Conservation (phyloP, 2,329 filamentous ascomycete species). For the Xylariaceae sp. region DNA sequence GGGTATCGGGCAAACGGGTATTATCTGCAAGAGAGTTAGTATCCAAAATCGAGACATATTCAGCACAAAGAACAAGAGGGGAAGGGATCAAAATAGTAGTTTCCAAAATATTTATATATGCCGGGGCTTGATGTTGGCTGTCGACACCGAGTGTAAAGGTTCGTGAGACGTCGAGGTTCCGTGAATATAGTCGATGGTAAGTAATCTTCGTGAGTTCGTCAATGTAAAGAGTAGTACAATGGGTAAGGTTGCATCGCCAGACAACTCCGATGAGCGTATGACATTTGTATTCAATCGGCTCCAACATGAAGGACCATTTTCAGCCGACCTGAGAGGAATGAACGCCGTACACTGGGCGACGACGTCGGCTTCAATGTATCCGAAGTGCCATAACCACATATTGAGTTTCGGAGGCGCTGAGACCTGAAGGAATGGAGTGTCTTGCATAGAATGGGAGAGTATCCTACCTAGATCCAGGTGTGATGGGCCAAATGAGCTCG, state of each 20-base stretch:
- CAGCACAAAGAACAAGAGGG: slow-evolving; percentile 6
- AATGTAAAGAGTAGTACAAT: background rate
- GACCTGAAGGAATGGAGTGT: slow-evolving; percentile 27
- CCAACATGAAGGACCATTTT: background rate
- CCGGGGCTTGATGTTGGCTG: background rate
- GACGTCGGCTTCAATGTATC: slow-evolving; percentile 10
- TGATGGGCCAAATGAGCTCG: slow-evolving; percentile 17
- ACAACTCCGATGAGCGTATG: background rate
- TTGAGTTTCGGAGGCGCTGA: slow-evolving; percentile 14
- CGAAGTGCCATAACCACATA: slow-evolving; percentile 8
- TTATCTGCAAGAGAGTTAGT: slow-evolving; percentile 30
- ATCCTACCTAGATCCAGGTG: slow-evolving; percentile 21
- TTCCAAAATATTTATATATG: slow-evolving; percentile 12
- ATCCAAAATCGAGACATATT: slow-evolving; percentile 26
- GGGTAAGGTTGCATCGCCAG: background rate
- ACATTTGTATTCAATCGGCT: slow-evolving; percentile 9
- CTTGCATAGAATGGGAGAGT: slow-evolving; percentile 17
- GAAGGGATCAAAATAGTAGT: background rate
- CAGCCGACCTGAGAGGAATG: slow-evolving; percentile 22
- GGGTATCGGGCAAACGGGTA: slow-evolving; percentile 19
- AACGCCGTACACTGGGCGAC: slow-evolving; percentile 22
- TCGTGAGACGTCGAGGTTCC: background rate
- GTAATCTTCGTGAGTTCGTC: background rate
- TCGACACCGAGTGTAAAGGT: slow-evolving; percentile 1
- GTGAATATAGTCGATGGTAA: background rate